Conservation (phyloP, 441 rosid species). For the Adansonia gregorii region DNA sequence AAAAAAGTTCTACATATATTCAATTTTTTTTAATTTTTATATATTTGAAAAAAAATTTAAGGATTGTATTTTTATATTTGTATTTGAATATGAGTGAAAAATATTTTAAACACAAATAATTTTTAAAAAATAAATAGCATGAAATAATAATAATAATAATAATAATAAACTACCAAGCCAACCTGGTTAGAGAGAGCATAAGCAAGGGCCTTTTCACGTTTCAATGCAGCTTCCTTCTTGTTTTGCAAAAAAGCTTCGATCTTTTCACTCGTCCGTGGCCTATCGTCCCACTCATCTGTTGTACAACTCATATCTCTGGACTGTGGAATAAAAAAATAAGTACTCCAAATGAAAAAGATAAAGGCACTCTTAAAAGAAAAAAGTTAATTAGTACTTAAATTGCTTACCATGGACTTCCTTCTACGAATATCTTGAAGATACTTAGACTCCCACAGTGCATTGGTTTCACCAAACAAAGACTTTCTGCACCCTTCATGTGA, state of each 20-base stretch:
- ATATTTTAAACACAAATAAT: too few relatives aligned
- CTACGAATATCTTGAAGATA: slow-evolving; percentile 32
- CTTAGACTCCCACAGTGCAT: slow-evolving; percentile 31
- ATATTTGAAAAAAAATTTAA: too few relatives aligned
- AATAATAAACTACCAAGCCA: neutral
- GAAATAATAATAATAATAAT: neutral
- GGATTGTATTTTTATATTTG: too few relatives aligned
- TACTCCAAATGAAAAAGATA: neutral
- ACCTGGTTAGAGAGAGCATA: slow-evolving; percentile 49
- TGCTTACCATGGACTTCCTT: slow-evolving; percentile 30
- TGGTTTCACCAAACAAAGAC: slow-evolving; percentile 35
- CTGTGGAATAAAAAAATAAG: slow-evolving; percentile 19
- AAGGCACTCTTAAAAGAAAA: neutral
- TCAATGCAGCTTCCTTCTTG: slow-evolving; percentile 30
- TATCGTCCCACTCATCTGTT: slow-evolving; percentile 47
- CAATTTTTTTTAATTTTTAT: too few relatives aligned
- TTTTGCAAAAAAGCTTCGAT: slow-evolving; percentile 39
- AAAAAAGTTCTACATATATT: too few relatives aligned
- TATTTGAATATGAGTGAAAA: too few relatives aligned
- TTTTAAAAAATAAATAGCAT: too few relatives aligned
- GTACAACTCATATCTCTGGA: slow-evolving; percentile 27
- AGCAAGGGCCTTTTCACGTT: slow-evolving; percentile 37
- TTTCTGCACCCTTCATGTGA: slow-evolving; percentile 49
- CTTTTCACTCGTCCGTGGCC: slow-evolving; percentile 37
- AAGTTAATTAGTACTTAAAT: neutral